Percentiles rank a stretch among this genome's conserved stretches.
phyloP scores from a whole-genome alignment of 371 early-diverging fungal species.

The Mucor lusitanicus region DNA sequence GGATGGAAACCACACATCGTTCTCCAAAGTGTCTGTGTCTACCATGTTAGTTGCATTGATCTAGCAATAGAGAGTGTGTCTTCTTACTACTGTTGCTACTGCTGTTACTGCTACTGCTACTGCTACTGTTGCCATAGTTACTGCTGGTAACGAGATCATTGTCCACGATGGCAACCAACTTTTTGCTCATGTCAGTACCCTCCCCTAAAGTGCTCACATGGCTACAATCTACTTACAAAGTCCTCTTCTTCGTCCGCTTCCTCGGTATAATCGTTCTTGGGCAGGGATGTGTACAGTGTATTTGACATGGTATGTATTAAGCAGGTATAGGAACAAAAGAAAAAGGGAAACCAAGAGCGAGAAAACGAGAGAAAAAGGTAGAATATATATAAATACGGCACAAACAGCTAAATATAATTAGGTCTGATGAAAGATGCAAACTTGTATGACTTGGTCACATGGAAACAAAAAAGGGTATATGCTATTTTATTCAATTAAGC shows the following conservation, averaged over 20 bases:
- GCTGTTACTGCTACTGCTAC: neutral
- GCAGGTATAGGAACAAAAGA: neutral
- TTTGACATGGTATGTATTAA: neutral
- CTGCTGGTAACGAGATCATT: neutral
- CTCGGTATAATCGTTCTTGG: neutral
- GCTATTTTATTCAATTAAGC: constrained; percentile 4
- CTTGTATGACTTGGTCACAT: constrained; percentile 3
- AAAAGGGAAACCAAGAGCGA: neutral
- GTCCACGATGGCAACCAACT: neutral
- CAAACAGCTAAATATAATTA: neutral
- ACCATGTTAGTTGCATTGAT: neutral
- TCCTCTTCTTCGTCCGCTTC: neutral
- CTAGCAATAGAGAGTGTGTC: neutral
- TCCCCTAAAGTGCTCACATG: too few species aligned
- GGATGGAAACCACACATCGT: constrained; percentile 9
- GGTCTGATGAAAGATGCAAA: neutral
- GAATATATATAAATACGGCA: neutral
- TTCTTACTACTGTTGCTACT: neutral
- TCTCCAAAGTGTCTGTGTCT: neutral
- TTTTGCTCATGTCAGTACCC: neutral
- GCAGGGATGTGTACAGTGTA: neutral
- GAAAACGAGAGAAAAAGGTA: neutral
- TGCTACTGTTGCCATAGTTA: neutral
- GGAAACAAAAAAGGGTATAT: constrained; percentile 10
- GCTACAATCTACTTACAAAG: neutral